Evolutionary conservation across 352 stramenopile species (phyloP).

Genomic region (Pythium monospermum): DNA sequence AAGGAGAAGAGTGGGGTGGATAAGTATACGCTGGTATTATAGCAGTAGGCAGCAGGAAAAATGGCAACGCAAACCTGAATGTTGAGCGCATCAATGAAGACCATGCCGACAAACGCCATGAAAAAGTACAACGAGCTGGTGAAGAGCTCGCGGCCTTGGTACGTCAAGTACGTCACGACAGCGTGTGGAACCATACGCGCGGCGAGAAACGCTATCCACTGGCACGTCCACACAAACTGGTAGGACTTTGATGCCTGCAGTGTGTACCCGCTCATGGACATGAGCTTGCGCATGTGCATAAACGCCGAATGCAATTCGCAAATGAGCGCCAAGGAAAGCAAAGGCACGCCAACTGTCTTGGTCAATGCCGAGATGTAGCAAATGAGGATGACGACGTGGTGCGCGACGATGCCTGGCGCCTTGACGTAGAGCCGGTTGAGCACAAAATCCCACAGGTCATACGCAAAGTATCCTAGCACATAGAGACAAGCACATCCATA

Average conservation of each 20-base stretch:
- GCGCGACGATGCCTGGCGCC: slow-evolving; percentile 54
- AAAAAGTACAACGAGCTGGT: slow-evolving; percentile 51
- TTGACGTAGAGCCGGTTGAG: slow-evolving; percentile 71
- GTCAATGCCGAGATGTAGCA: slow-evolving; percentile 74
- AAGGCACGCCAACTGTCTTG: slow-evolving; percentile 65
- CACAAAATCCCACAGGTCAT: slow-evolving; percentile 77
- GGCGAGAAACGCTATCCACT: slow-evolving; percentile 50
- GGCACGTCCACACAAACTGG: slow-evolving; percentile 42
- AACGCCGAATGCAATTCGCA: slow-evolving; percentile 77
- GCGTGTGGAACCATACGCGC: slow-evolving; percentile 43
- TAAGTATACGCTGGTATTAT: no score
- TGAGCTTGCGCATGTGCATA: slow-evolving; percentile 73
- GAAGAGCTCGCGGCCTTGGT: slow-evolving; percentile 37
- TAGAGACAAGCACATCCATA: neutral
- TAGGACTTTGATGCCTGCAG: slow-evolving; percentile 25
- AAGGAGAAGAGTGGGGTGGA: neutral
- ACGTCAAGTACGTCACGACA: slow-evolving; percentile 40
- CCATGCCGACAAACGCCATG: slow-evolving; percentile 71
- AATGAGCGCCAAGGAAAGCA: slow-evolving; percentile 64
- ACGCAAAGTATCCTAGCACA: slow-evolving; percentile 60
- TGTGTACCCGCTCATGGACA: slow-evolving; percentile 58
- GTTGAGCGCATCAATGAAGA: slow-evolving; percentile 75
- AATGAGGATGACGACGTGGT: slow-evolving; percentile 76
- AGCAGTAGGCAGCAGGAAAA: no score
- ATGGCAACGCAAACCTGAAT: slow-evolving; percentile 28